Evolutionary conservation across 768 basidiomycete genomes (phyloP).

Genomic region (Boletus subcaerulescens): DNA sequence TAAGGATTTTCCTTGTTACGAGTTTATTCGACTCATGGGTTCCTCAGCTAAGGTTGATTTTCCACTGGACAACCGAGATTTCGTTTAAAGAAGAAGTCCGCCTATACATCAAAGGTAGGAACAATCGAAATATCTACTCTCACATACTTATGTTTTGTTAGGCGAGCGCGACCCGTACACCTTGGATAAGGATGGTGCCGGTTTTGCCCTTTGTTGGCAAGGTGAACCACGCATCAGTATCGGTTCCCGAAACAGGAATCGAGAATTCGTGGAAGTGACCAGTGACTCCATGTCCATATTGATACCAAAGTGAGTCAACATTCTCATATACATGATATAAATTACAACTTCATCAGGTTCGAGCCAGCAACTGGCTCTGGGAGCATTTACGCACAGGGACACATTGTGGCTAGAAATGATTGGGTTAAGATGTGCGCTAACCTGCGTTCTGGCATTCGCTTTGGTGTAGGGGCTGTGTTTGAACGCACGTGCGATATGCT

Average conservation of each 20-base stretch:
- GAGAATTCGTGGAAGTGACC: constrained; percentile 77
- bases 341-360: constrained; percentile 17
- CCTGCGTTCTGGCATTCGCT: constrained; percentile 78
- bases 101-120: constrained; percentile 80
- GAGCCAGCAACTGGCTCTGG: constrained; percentile 8
- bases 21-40: constrained; percentile 2
- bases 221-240: constrained; percentile 71
- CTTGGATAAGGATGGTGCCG: constrained; percentile 68
- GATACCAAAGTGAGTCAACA: constrained; percentile 73
- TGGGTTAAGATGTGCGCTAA: constrained; percentile 78
- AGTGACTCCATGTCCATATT: constrained; percentile 80
- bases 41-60: constrained; percentile 62
- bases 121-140: background rate
- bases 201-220: constrained; percentile 83
- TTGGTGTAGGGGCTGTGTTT: constrained; percentile 78
- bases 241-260: constrained; percentile 64
- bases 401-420: constrained; percentile 27
- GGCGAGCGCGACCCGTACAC: constrained; percentile 82
- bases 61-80: constrained; percentile 78
- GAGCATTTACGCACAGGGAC: constrained; percentile 19
- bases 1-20: constrained; percentile 28
- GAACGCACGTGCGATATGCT: constrained; percentile 73
- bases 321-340: background rate
- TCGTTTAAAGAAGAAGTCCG: constrained; percentile 71
- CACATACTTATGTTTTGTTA: constrained; percentile 29